Percentiles rank a stretch among this genome's conserved stretches.
These are phyloP conservation scores for Candida maltosa DNA, from an alignment of 805 yeast genomes.

Conservation along the genomic window DNA sequence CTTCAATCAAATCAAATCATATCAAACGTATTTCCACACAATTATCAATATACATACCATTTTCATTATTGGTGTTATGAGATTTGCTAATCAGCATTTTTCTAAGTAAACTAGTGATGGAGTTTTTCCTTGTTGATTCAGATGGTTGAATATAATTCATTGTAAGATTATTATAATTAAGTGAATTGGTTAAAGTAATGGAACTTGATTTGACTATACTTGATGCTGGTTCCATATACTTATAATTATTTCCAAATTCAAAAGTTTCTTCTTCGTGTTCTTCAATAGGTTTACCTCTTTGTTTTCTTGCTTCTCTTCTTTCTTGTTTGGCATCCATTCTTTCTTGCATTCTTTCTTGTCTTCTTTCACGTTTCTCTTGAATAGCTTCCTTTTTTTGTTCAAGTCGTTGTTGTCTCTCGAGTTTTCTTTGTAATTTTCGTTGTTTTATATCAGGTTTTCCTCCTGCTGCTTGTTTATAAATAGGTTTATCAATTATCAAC, in stretches of 20 bases:
- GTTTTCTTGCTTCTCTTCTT: not conserved
- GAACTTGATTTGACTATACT: too few species aligned
- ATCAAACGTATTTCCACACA: too few species aligned
- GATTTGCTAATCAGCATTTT: not conserved
- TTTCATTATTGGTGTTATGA: not conserved
- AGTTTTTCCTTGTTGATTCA: not conserved
- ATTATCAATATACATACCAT: too few species aligned
- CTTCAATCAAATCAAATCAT: too few species aligned
- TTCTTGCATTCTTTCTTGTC: conserved; percentile 9
- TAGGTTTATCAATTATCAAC: conserved; percentile 35
- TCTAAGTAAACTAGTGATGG: conserved; percentile 2
- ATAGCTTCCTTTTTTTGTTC: conserved; percentile 6
- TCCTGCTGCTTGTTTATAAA: conserved; percentile 31
- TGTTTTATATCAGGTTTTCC: conserved; percentile 19
- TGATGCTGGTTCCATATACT: too few species aligned
- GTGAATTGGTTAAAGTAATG: too few species aligned
- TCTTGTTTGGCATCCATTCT: conserved; percentile 7
- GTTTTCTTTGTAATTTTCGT: conserved; percentile 3
- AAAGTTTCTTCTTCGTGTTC: too few species aligned
- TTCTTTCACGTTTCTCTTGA: conserved; percentile 5
- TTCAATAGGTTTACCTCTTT: too few species aligned
- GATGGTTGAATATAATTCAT: too few species aligned
- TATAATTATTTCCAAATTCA: too few species aligned
- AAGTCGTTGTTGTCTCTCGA: conserved; percentile 1
- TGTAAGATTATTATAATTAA: too few species aligned